phyloP scores from a whole-genome alignment of 768 basidiomycete species.

The Lactifluus volemus region DNA sequence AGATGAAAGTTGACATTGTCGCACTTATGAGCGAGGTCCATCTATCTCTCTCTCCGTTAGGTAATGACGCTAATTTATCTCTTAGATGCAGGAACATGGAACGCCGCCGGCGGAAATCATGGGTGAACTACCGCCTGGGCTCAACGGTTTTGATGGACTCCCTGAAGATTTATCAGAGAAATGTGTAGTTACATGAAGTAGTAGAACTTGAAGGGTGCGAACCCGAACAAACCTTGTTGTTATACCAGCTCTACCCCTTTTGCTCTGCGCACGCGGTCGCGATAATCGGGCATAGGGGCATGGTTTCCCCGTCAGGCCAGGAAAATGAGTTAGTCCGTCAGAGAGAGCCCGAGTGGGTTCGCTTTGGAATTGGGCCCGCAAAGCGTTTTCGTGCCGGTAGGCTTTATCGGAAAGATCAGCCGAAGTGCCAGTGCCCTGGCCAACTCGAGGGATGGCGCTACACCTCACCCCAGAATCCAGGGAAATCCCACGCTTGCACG shows the following conservation, averaged over 20 bases:
- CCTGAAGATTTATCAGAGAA: constrained; percentile 35
- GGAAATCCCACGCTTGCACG: not conserved
- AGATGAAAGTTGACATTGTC: constrained; percentile 41
- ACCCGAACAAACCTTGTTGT: not conserved
- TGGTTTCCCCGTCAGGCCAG: not conserved
- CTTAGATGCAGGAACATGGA: constrained; percentile 70
- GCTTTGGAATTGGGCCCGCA: not conserved
- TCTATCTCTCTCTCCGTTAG: not conserved
- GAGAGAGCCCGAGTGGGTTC: not conserved
- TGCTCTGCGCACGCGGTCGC: not conserved
- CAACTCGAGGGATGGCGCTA: not conserved
- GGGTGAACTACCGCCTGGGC: constrained; percentile 74
- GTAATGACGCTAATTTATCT: not conserved
- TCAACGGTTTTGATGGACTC: constrained; percentile 45
- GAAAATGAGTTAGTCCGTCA: not conserved
- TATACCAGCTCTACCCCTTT: not conserved
- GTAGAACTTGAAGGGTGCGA: not conserved
- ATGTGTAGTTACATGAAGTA: constrained; percentile 24
- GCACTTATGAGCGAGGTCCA: constrained; percentile 69
- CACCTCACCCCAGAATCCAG: no score
- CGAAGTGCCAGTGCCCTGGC: not conserved
- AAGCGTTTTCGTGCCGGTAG: not conserved
- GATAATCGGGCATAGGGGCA: not conserved
- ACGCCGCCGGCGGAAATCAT: constrained; percentile 75
- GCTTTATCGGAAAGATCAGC: constrained; percentile 8